Conservation (phyloP, 805 yeast species). For the Millerozyma acaciae region DNA sequence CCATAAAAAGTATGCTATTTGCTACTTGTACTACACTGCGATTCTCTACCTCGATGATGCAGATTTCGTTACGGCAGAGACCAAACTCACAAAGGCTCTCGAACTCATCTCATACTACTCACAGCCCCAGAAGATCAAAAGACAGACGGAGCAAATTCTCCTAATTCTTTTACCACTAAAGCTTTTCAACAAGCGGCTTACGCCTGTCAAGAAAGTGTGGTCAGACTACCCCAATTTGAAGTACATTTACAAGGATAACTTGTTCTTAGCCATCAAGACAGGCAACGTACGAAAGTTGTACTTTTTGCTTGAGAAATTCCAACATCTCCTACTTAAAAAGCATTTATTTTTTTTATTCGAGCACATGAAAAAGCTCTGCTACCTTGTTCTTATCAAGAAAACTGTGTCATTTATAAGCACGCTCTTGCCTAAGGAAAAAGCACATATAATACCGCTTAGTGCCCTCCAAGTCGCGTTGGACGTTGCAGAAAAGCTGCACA, state of each 20-base stretch:
- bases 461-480: constrained; percentile 44
- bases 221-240: constrained; percentile 37
- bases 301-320: constrained; percentile 38
- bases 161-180: constrained; percentile 61
- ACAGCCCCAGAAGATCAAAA: constrained; percentile 12
- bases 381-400: constrained; percentile 48
- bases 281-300: constrained; percentile 62
- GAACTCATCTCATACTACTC: constrained; percentile 22
- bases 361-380: constrained; percentile 47
- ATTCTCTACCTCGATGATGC: constrained; percentile 62
- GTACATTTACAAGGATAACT: constrained; percentile 39
- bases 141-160: constrained; percentile 48
- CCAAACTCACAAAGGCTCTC: constrained; percentile 51
- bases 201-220: constrained; percentile 45
- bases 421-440: constrained; percentile 24
- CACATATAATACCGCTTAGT: constrained; percentile 37
- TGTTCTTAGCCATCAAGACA: constrained; percentile 43
- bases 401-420: constrained; percentile 19
- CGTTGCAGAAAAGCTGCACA: constrained; percentile 18
- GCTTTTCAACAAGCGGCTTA: constrained; percentile 43
- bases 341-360: constrained; percentile 60
- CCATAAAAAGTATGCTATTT: constrained; percentile 45
- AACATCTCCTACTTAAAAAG: constrained; percentile 49
- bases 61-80: constrained; percentile 49
- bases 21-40: constrained; percentile 68